Evolutionary conservation across 2,329 filamentous ascomycete genomes (phyloP).

Genomic region (Coniochaeta hoffmannii): DNA sequence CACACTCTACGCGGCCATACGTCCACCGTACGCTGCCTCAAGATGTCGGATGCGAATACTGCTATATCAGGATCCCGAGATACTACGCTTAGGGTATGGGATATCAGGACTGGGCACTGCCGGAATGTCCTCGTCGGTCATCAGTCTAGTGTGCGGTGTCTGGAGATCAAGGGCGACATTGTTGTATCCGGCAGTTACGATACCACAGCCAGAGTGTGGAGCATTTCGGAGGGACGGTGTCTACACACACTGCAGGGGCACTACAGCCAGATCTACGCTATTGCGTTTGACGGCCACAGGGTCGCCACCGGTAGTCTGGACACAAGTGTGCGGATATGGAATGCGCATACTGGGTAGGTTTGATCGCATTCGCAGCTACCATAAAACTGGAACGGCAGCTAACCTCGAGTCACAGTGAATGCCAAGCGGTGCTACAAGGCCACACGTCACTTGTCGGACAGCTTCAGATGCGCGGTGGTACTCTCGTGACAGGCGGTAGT

Average conservation of each 20-base stretch:
- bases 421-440: constrained; percentile 86
- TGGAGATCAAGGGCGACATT: constrained; percentile 93
- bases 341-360: constrained; percentile 74
- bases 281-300: constrained; percentile 89
- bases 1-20: constrained; percentile 90
- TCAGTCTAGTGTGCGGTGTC: constrained; percentile 87
- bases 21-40: constrained; percentile 90
- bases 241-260: constrained; percentile 85
- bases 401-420: constrained; percentile 45
- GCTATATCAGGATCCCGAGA: constrained; percentile 95
- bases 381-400: constrained; percentile 13
- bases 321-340: constrained; percentile 96
- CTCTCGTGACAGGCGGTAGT: constrained; percentile 89
- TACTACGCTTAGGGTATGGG: constrained; percentile 92
- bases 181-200: constrained; percentile 99
- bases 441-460: constrained; percentile 97
- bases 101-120: constrained; percentile 80
- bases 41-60: constrained; percentile 92
- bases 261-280: constrained; percentile 98
- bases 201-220: constrained; percentile 95
- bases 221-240: constrained; percentile 90
- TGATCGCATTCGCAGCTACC: not conserved
- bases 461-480: constrained; percentile 90
- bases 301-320: constrained; percentile 95
- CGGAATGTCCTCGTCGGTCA: constrained; percentile 89